phyloP scores from a whole-genome alignment of 257 asterid species.

The Jacaranda mimosifolia region DNA sequence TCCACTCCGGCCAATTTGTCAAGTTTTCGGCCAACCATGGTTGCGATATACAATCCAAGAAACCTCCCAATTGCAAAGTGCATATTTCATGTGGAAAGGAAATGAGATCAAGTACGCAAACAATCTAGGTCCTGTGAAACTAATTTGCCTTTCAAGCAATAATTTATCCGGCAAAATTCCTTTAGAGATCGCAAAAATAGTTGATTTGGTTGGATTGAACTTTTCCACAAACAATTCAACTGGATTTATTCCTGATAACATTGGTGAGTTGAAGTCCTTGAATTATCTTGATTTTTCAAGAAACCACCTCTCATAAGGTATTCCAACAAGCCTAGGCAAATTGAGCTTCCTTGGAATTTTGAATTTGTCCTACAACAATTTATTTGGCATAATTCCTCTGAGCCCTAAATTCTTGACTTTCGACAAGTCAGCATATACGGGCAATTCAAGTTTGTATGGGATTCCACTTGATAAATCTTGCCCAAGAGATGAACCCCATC shows the following conservation, averaged over 20 bases:
- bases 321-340: slow-evolving; percentile 5
- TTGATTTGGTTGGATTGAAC: slow-evolving; percentile 25
- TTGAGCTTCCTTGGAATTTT: slow-evolving; percentile 22
- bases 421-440: slow-evolving; percentile 10
- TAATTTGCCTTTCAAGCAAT: slow-evolving; percentile 27
- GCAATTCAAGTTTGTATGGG: slow-evolving; percentile 27
- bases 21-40: no score
- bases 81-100: slow-evolving; percentile 22
- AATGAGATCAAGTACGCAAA: neutral
- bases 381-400: slow-evolving; percentile 41
- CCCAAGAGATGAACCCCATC: slow-evolving; percentile 14
- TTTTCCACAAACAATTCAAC: slow-evolving; percentile 29
- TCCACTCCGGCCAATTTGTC: no score
- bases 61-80: neutral
- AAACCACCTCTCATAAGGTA: neutral
- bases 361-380: slow-evolving; percentile 38
- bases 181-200: slow-evolving; percentile 20
- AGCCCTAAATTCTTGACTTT: slow-evolving; percentile 3
- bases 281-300: slow-evolving; percentile 31
- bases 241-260: slow-evolving; percentile 16
- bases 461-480: slow-evolving; percentile 31
- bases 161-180: slow-evolving; percentile 7
- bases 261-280: slow-evolving; percentile 11
- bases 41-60: no score
- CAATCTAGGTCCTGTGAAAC: neutral